Base-by-base conservation (phyloP, 495 filamentous ascomycete species). In the Penicillium nucicola region DNA sequence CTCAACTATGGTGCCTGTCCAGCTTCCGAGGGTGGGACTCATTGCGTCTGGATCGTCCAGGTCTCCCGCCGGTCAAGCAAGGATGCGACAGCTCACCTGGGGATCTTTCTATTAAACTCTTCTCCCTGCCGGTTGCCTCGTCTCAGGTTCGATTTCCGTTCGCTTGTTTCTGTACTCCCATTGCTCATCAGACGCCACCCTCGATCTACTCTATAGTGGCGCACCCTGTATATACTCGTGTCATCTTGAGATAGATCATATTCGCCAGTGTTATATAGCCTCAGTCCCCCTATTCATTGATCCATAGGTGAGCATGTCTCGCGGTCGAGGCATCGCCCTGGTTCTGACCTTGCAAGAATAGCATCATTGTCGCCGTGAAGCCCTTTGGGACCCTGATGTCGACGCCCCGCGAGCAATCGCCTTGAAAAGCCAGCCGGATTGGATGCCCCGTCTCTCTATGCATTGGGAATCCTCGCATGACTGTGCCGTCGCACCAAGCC, bases 401-500 rank as follows among this genome's bases (percentile, higher is more conserved):
- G 61, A 58, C 47, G 17, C 37, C 37, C 42, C 37, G 39, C 30
- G 23, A 19, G 32, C 33, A 43, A 42, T 45, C 50, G 44, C 38
- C 50, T 59, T 61, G 60, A 33, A 52, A 62, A 60, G 36, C 35
- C 53, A 53, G 32, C 51, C 48, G 55, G 25, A 23, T 39, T 60
- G 53, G 58, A 60, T 57, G 55, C 56, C 43, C 49, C 23, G 18
- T 45, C 34, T 46, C 41, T 34, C 43, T 62, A 74, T 74, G 71
- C 67, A 68, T 61, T 55, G 56, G 56, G 62, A 60, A 32, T 41
- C 59, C 18, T 42, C 55, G 48, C 47, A 62, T 52, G 60, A 65
- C 46, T 53, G 56, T 60, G 62, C 59, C 39, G 57, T 67, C 45
- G 72, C 72, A 52, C 71, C 71, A n/a, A 67, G 67, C 55, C 72